These are phyloP conservation scores for Ustilago trichophora DNA, from an alignment of 1,284 basidiomycete species.

Conservation along the genomic window DNA sequence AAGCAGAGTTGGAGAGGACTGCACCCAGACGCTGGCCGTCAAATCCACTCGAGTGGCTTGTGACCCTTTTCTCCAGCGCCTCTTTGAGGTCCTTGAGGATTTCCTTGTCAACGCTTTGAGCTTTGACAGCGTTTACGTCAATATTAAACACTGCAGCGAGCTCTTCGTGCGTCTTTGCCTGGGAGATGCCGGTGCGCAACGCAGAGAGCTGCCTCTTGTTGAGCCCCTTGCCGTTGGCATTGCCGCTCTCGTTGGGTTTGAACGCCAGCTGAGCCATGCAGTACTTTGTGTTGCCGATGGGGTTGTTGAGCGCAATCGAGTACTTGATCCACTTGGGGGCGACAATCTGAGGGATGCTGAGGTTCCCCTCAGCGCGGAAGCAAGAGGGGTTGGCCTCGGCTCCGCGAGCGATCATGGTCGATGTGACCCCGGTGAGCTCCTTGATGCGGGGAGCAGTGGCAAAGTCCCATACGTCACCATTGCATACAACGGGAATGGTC, in stretches of 20 bases:
- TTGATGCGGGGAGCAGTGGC: constrained; percentile 81
- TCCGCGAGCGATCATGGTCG: constrained; percentile 93
- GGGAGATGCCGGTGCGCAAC: constrained; percentile 31
- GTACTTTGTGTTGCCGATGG: constrained; percentile 90
- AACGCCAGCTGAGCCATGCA: constrained; percentile 72
- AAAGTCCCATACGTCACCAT: constrained; percentile 87
- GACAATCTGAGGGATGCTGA: constrained; percentile 52
- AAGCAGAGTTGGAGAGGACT: constrained; percentile 20
- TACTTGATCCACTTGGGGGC: constrained; percentile 60
- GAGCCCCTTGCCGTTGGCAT: constrained; percentile 14
- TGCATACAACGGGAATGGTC: constrained; percentile 85
- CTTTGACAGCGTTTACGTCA: constrained; percentile 19
- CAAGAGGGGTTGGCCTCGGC: constrained; percentile 92
- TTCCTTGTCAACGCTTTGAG: constrained; percentile 18
- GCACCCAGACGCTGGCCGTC: constrained; percentile 31
- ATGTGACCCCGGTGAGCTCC: constrained; percentile 76
- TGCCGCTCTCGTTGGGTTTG: constrained; percentile 43
- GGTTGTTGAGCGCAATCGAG: constrained; percentile 71
- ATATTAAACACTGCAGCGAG: constrained; percentile 41
- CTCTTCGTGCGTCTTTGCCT: constrained; percentile 50
- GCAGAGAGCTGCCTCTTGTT: constrained; percentile 37
- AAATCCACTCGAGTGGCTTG: constrained; percentile 11
- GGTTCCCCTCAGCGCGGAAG: constrained; percentile 72
- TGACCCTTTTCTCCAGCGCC: constrained; percentile 16
- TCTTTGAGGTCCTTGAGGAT: constrained; percentile 29